Base-by-base conservation (phyloP, 352 stramenopile genomes). In the Phytopythium chamaehyphon region DNA sequence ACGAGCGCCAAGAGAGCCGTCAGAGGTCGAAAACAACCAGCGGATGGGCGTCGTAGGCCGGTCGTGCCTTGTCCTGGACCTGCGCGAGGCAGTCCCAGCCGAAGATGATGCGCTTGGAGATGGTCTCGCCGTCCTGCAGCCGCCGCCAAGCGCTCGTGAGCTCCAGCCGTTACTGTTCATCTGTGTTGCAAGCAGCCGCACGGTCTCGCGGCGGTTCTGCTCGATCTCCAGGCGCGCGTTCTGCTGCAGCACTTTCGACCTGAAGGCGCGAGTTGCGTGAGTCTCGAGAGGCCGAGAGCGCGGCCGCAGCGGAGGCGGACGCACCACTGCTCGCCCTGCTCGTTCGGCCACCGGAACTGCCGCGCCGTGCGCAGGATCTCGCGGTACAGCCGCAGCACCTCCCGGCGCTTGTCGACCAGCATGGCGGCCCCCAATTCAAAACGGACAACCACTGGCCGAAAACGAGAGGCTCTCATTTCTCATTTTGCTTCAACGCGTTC, bases 151-250 rank as follows among this genome's bases (percentile, higher is more conserved):
- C 40, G n/a, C 18, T 28, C 16, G 16, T 22, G 8, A 28, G 14
- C 40, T 11, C 40, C 40, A 33, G 35, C 2, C 45, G 39, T 26
- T 38, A 56, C 45, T 44, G 23, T 18, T n/a, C n/a, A n/a, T n/a
- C n/a, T n/a, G n/a, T n/a, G n/a, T n/a, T n/a, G n/a, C n/a, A n/a
- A 0, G 24, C 11, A 23, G 15, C 33, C 54, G 11, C 62, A 90
- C 78, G 60, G 65, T 82, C 51, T 90, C 73, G 62, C 88, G 69
- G 54, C 83, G 80, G 55, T 83, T 76, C 57, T 83, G 59, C 63
- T 93, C 83, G 40, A 93, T 88, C 61, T 93, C 83, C 69, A 82
- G 77, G 42, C 83, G 83, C 36, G 75, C 80, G 40, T 90, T 91
- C 66, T 81, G 63, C 40, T 75, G 64, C 36, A 93, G 55, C 19